Base-by-base conservation (phyloP, 2,329 filamentous ascomycete species). In the Neonectria faginata region DNA sequence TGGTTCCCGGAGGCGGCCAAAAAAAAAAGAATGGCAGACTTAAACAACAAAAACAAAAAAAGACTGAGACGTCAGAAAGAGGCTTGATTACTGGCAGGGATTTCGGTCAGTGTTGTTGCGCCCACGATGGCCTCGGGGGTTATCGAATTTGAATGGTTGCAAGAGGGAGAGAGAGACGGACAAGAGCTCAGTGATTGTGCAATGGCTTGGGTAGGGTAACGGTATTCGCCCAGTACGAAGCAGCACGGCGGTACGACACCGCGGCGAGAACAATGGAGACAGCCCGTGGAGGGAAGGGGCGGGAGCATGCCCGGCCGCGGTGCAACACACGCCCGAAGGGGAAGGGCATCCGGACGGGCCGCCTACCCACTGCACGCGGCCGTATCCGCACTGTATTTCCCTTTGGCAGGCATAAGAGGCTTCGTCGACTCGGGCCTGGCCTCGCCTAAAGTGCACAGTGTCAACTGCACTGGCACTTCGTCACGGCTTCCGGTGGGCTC, bases 401-500 rank as follows among this genome's bases (percentile, higher is more conserved):
- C 50, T 33, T 22, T 7, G 8, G 20, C 42, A 45, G 11, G 36
- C 14, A 33, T 5, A 25, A 14, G 29, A 60, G 39, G 51, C 50
- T 41, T 25, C 4, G 10, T 33, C 10, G 31, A 12, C 31, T 33
- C 31, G 9, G 10, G n/a, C 29, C 31, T 22, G 18, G 29, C 25
- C 41, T 57, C 27, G 44, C 20, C 45, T 41, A 29, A 33, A 16
- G 14, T 27, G 48, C 48, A 59, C 55, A 55, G 60, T 55, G 36
- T 47, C 50, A 51, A 36, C 27, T 63, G 48, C 52, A 55, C 60
- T 41, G 39, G 29, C 33, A 27, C 12, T 11, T 53, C 57, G 55
- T 51, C 60, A 58, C 25, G 44, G 18, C 55, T 48, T 63, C 60
- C 60, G 60, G 60, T 63, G 58, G 60, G 60, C 48, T 63, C 41